Percentiles rank a stretch among this genome's conserved stretches.
phyloP scores from a whole-genome alignment of 176 grass and related monocot species.

The Cocos nucifera region DNA sequence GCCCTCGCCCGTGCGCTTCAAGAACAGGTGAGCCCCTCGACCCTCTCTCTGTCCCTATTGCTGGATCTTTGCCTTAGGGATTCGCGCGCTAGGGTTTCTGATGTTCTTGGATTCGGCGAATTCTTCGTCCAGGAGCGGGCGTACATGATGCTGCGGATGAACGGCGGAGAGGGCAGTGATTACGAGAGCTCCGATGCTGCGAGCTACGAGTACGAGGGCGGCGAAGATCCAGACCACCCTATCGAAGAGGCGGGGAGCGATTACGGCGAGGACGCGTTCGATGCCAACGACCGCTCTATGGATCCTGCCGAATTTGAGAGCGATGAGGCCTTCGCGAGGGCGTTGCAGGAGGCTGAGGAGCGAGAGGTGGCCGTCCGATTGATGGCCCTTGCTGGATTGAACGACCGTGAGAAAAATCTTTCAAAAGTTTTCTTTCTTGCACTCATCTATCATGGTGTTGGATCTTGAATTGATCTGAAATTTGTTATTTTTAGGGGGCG shows the following conservation, averaged over 20 bases:
- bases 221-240: constrained; percentile 39
- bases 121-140: constrained; percentile 74
- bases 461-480: constrained; percentile 18
- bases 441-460: neutral
- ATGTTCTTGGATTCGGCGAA: neutral
- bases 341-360: constrained; percentile 86
- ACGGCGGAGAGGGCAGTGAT: constrained; percentile 57
- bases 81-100: constrained; percentile 1
- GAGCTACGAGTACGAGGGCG: constrained; percentile 54
- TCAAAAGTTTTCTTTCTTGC: neutral
- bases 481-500: constrained; percentile 43
- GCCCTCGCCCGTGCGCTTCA: constrained; percentile 91
- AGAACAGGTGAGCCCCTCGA: constrained; percentile 49
- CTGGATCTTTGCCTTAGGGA: neutral
- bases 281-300: constrained; percentile 36
- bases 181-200: constrained; percentile 80
- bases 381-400: constrained; percentile 74
- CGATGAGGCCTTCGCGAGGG: constrained; percentile 73
- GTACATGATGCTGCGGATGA: constrained; percentile 87
- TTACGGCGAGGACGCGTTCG: constrained; percentile 55
- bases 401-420: constrained; percentile 54
- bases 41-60: neutral
- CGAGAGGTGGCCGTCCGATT: constrained; percentile 67
- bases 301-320: constrained; percentile 62
- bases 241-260: constrained; percentile 45